Evolutionary conservation across 208 protist species (phyloP), one percentile per base, ranked within the genome.

Genomic region (Naegleria lovaniensis): DNA sequence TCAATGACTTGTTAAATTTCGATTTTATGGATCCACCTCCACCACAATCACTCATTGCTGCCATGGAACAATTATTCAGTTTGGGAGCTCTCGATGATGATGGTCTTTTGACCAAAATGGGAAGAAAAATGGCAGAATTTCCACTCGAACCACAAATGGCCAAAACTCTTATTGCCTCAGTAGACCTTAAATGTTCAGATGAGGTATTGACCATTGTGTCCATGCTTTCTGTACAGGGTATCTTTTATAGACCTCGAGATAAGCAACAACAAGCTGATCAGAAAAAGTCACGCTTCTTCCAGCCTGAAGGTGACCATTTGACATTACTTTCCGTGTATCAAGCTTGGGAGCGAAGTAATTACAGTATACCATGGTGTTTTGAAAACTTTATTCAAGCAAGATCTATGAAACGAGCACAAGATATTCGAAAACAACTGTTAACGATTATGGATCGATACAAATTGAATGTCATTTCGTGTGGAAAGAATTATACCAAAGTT

Each of bases 311-410:
- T 39, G 96, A 98, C 91, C 96, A 98, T 91, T 90, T 98, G 2
- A 97, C 96, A 0, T 84, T 97, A 0, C 90, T 98, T 4, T 85
- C 91, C 0, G 95, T 97, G 0, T 98, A 95, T 91, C 75, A 94
- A 90, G 91, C 90, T n/a, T 97, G 96, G 96, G 94, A 97, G 84
- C 48, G 92, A 52, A 95, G 94, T 87, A 94, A 95, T 48, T 97
- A 95, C 90, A 93, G 95, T 75, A 96, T 98, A 92, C 95, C 97
- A 41, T 99, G 98, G 98, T 99, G 98, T 93, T 96, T 96, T 91
- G 95, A 97, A 48, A 99, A 99, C 94, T 99, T 99, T 93, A 94
- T 99, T 25, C 99, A 99, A 90, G 96, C 96, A 79, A 95, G 98
- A 85, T 96, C 98, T 89, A 93, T 99, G 29, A 94, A 96, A 85